phyloP scores from a whole-genome alignment of 1,139 yeast genomes.

The Saccharomyces pastorianus region DNA sequence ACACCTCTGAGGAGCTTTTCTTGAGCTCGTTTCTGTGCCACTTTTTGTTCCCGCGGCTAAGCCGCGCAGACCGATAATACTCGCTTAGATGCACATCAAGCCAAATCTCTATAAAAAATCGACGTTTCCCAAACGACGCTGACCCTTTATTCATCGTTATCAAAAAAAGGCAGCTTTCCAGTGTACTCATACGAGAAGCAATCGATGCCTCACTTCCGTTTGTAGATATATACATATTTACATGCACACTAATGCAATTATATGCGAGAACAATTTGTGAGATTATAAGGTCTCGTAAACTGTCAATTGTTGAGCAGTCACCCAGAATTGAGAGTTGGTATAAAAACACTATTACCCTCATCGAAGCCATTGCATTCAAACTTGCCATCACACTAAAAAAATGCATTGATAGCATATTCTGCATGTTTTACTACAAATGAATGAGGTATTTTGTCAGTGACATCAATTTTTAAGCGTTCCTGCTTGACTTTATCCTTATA shows the following conservation, averaged over 20 bases:
- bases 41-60: background rate
- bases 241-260: background rate
- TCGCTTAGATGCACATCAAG: background rate
- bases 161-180: background rate
- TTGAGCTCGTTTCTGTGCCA: background rate
- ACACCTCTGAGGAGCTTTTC: background rate
- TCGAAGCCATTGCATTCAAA: background rate
- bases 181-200: background rate
- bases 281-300: background rate
- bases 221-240: background rate
- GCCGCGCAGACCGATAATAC: background rate
- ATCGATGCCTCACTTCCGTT: background rate
- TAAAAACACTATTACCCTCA: background rate
- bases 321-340: background rate
- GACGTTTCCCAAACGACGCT: background rate
- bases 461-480: slow-evolving; percentile 8
- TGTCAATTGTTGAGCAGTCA: background rate
- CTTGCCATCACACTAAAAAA: slow-evolving; percentile 7
- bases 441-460: slow-evolving; percentile 15
- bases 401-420: slow-evolving; percentile 13
- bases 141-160: background rate
- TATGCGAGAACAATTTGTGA: background rate
- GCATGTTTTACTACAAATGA: slow-evolving; percentile 20
- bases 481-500: slow-evolving; percentile 28
- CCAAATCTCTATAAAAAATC: background rate